phyloP scores from a whole-genome alignment of 2,329 filamentous ascomycete species.

The Delphinella strobiligena region DNA sequence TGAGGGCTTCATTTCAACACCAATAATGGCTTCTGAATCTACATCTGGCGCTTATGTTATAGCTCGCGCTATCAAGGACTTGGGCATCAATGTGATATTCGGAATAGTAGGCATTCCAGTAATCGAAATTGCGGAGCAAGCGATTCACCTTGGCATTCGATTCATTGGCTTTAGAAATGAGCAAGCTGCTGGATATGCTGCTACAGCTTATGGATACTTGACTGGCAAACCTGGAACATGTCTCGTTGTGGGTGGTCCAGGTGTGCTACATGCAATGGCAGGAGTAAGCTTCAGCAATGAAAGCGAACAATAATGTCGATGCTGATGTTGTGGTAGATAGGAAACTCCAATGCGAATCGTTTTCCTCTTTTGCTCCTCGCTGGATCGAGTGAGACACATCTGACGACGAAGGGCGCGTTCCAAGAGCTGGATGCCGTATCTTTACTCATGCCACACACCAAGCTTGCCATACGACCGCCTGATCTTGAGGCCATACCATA shows the following conservation, averaged over 20 bases:
- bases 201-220: constrained; percentile 46
- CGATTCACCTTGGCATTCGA: constrained; percentile 43
- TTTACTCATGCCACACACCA: constrained; percentile 41
- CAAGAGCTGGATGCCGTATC: constrained; percentile 46
- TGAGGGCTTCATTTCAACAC: too few species aligned
- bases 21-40: neutral
- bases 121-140: constrained; percentile 45
- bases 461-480: constrained; percentile 36
- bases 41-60: constrained; percentile 32
- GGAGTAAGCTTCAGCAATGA: constrained; percentile 29
- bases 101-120: constrained; percentile 44
- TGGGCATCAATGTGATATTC: constrained; percentile 40
- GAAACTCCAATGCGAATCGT: constrained; percentile 36
- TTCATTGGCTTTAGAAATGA: constrained; percentile 49
- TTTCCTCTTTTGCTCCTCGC: constrained; percentile 44
- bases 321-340: constrained; percentile 9
- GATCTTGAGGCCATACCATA: constrained; percentile 34
- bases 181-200: constrained; percentile 46
- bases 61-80: constrained; percentile 35
- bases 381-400: constrained; percentile 41
- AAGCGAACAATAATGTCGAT: neutral
- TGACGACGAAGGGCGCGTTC: constrained; percentile 42
- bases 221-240: constrained; percentile 45
- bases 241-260: constrained; percentile 47
- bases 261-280: constrained; percentile 46